A percentile compares a stretch with the other conserved stretches of the same genome.
These are phyloP conservation scores for Hypoxylon rickii DNA, from an alignment of 495 filamentous ascomycete species.

Conservation along the genomic window DNA sequence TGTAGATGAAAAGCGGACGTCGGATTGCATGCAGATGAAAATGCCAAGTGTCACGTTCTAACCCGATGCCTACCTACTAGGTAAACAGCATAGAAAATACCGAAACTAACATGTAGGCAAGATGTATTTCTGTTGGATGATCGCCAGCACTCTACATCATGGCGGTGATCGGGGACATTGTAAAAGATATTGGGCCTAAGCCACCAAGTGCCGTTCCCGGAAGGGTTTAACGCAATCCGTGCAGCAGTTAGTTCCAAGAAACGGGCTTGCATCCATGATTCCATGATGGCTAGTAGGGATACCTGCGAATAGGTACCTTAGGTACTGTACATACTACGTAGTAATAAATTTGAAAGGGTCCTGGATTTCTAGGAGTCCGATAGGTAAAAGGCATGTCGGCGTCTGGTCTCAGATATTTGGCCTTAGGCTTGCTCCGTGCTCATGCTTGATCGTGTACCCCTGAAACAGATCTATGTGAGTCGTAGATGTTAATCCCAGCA, in stretches of 20 bases:
- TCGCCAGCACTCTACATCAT: slow-evolving; percentile 17
- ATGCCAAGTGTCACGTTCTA: slow-evolving; percentile 8
- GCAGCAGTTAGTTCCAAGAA: not conserved
- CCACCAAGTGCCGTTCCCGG: slow-evolving; percentile 7
- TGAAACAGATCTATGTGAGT: no score
- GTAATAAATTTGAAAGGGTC: no score
- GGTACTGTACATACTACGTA: no score
- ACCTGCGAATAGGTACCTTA: no score
- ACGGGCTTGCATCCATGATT: not conserved
- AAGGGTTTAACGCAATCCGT: slow-evolving; percentile 18
- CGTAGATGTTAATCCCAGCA: no score
- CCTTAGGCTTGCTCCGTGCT: no score
- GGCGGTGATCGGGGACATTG: slow-evolving; percentile 34
- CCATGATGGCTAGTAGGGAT: no score
- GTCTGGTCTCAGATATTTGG: slow-evolving; percentile 15
- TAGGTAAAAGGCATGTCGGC: slow-evolving; percentile 13
- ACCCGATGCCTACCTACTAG: no score
- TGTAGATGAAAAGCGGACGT: slow-evolving; percentile 17
- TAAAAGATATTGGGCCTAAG: slow-evolving; percentile 17
- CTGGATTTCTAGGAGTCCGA: slow-evolving; percentile 19
- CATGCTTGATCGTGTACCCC: no score
- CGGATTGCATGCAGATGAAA: slow-evolving; percentile 12
- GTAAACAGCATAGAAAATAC: not conserved
- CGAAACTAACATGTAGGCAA: slow-evolving; percentile 3
- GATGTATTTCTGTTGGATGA: slow-evolving; percentile 28